Percentiles rank a stretch among this genome's conserved stretches.
Evolutionary conservation across 2,329 filamentous ascomycete genomes (phyloP).

Genomic region (Pyrenophora seminiperda): DNA sequence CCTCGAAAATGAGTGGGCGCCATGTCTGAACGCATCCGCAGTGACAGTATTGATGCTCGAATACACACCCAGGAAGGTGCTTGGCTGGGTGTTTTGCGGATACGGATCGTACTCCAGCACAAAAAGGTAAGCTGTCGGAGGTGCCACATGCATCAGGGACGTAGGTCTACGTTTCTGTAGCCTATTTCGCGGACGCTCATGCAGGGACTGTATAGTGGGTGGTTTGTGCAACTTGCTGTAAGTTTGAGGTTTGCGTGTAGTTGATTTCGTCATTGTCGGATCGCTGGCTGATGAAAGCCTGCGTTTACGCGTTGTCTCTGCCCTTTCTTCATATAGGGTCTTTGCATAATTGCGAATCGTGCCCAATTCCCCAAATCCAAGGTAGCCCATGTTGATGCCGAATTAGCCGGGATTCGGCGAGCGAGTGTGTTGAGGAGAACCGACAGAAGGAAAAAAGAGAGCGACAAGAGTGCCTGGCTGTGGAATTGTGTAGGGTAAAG

Average conservation of each 20-base stretch:
- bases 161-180: constrained; percentile 17
- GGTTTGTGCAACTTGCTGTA: constrained; percentile 25
- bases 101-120: constrained; percentile 31
- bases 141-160: neutral
- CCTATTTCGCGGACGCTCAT: constrained; percentile 18
- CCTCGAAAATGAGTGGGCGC: constrained; percentile 32
- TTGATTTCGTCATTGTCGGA: neutral
- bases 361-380: constrained; percentile 13
- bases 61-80: constrained; percentile 29
- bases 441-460: constrained; percentile 3
- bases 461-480: neutral
- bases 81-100: constrained; percentile 24
- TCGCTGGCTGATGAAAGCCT: constrained; percentile 15
- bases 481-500: neutral
- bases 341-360: constrained; percentile 19
- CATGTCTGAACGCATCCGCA: constrained; percentile 22
- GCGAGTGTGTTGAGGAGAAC: constrained; percentile 7
- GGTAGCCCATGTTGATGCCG: constrained; percentile 15
- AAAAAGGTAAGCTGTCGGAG: constrained; percentile 5
- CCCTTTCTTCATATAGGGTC: constrained; percentile 18
- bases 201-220: constrained; percentile 15
- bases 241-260: constrained; percentile 2
- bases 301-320: constrained; percentile 10
- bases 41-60: constrained; percentile 28
- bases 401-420: constrained; percentile 5